Base-by-base conservation (phyloP, 2,329 filamentous ascomycete species). In the Aspergillus intermedius region DNA sequence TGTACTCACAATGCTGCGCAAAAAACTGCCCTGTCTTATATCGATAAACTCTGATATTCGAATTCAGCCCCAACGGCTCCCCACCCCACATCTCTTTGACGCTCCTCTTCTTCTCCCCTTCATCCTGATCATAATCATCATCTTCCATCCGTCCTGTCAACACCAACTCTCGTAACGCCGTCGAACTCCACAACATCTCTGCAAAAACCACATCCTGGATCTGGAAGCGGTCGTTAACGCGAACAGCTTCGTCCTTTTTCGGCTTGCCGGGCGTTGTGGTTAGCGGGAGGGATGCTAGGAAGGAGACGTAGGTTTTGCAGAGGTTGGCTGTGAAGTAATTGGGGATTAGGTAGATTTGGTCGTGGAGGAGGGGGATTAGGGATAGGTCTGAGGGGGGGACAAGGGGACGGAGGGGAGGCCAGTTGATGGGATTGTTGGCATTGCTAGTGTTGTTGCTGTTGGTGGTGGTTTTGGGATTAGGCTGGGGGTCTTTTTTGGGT, bases 221-320 rank as follows among this genome's bases (percentile, higher is more conserved):
- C 69, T 95, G 88, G 59, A 86, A 95, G 9, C 91, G 82, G 65
- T 96, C 91, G 65, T 96, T 96, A 42, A 95, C 87, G 32, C 91
- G 79, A 6, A 88, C 78, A 1, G 90, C 90, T 48, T 93, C 84
- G 43, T 87, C 88, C 52, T 82, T 83, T 66, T 87, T 91, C 1
- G 88, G 88, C 52, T 82, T 83, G 0, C 82, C 82, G 0, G 88
- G 88, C 0, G 88, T 95, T 1, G 88, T 94, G 41, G 78, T 79
- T 42, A 95, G 72, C 0, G 88, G 83, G 2, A 95, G 70, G 0
- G 78, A 79, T 8, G 79, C 75, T 1, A 94, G 78, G 59, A 91
- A 93, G 1, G 80, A 76, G 44, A 89, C 79, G 65, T 91, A 94
- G 49, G 78, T 81, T 57, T 83, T 84, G 74, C 88, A 93, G 5